Conservation (phyloP, 2,329 filamentous ascomycete genomes). For the Arthrobotrys sphaeroides region DNA sequence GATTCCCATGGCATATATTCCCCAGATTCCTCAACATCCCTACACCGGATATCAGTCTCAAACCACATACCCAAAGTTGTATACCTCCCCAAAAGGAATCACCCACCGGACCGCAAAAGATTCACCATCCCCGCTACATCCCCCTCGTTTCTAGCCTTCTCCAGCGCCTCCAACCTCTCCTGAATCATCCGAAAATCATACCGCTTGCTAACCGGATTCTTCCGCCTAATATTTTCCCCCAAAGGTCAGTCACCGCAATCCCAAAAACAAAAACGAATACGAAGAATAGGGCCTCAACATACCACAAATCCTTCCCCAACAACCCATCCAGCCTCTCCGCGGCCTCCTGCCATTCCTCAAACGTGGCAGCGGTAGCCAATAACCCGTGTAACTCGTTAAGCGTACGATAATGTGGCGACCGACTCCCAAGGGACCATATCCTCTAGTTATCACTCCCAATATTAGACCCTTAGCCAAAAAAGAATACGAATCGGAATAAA, state of each 20-base stretch:
- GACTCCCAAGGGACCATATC: constrained; percentile 6
- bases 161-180: constrained; percentile 76
- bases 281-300: constrained; percentile 53
- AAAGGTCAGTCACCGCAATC: neutral
- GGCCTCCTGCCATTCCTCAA: constrained; percentile 87
- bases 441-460: constrained; percentile 1
- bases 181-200: constrained; percentile 89
- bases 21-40: constrained; percentile 83
- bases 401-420: constrained; percentile 20
- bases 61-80: neutral
- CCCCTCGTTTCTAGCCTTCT: constrained; percentile 73
- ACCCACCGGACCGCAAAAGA: constrained; percentile 75
- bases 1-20: constrained; percentile 81
- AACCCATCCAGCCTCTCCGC: constrained; percentile 83
- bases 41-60: constrained; percentile 7
- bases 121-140: constrained; percentile 80
- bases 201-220: constrained; percentile 79
- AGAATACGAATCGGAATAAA: neutral
- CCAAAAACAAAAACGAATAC: neutral
- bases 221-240: constrained; percentile 69
- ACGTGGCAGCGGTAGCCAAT: constrained; percentile 73
- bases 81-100: neutral
- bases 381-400: constrained; percentile 6
- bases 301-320: constrained; percentile 84
- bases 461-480: constrained; percentile 9